Evolutionary conservation across 78 protist genomes (phyloP), one percentile per base, ranked within the genome.

Genomic region (Salpingoeca rosetta): DNA sequence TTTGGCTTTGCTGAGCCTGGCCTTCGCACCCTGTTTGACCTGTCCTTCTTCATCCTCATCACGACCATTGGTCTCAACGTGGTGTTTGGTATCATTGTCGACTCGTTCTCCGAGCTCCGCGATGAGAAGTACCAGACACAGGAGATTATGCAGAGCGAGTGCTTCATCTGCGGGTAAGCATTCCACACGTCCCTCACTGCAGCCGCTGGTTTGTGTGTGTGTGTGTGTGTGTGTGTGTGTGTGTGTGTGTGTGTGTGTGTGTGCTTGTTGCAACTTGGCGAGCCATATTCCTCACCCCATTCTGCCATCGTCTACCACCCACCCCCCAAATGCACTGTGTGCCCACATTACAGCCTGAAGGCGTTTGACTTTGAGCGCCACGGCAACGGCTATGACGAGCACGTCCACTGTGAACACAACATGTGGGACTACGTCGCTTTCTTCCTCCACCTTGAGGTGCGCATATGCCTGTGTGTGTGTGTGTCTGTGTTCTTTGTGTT

Each of bases 361-460:
- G 78, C 85, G 40, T 24, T 27, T 35, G 85, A 72, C n/a, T 42
- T 65, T 42, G 85, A 73, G 43, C 78, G 80, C 74, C 28, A 44
- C 1, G 87, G 86, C 27, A 45, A 26, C 0, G 85, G 90, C 38
- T 90, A 87, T 77, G 31, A 42, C 28, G 39, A 84, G n/a, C 92
- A 90, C 88, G 84, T 78, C 56, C 39, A 86, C n/a, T 0, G 83
- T 1, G 89, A 86, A 24, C 92, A 90, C 84, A 85, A 86, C 87
- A 87, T 90, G 87, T 86, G 92, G 92, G 38, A 86, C 45, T 90
- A 90, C 74, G 28, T 90, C 57, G 43, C 2, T 84, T 90, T 85
- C 84, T n/a, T 82, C 74, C 37, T 56, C 24, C 38, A 88, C 28
- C 81, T 88, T n/a, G 42, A 41, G 76, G 31, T 28, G 44, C 39